Evolutionary conservation across 139 green algal genomes (phyloP), one percentile per base, ranked within the genome.

Genomic region (Desmodesmus armatus): DNA sequence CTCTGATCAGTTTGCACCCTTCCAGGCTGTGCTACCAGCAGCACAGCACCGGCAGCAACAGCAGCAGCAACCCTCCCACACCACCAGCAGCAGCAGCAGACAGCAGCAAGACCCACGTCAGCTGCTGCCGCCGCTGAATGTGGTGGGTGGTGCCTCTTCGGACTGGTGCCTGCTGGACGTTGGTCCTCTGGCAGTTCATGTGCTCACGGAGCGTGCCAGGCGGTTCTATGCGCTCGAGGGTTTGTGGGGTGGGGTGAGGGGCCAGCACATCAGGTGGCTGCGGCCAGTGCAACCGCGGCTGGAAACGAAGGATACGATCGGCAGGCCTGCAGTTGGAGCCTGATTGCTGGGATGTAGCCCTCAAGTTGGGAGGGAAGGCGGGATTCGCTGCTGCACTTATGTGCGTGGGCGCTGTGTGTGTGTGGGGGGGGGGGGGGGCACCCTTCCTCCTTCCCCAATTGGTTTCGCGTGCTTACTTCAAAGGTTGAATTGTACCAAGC

Each of bases 151-250:
- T 67, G 35, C 80, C 15, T 33, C 11, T 1, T 44, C 67, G 11
- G 80, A 86, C 39, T 86, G 80, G 80, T 21, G 51, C 0, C 67
- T 80, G 49, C 51, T 86, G 3, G 67, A 86, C 41, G 53, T 82
- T 58, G 87, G 82, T 21, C 11, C 19, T 5, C 55, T 87, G 44
- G 72, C 83, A 76, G 82, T 90, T 21, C 82, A 90, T 60, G 82
- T 90, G n/a, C 39, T 90, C 37, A 90, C 76, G 0, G 39, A 77
- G 15, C 67, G 69, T 7, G 87, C 87, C 3, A 78, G 87, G 39
- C 53, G 53, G 29, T 90, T 85, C 74, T 90, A 88, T 49, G 51
- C 78, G 2, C 29, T 90, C 9, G 87, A 90, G 82, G 82, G 79
- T 35, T 65, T 89, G 3, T 65, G 80, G 53, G 66, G 44, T 0